Evolutionary conservation across 148 eudicot genomes (phyloP).

Genomic region (Oxyria digyna): DNA sequence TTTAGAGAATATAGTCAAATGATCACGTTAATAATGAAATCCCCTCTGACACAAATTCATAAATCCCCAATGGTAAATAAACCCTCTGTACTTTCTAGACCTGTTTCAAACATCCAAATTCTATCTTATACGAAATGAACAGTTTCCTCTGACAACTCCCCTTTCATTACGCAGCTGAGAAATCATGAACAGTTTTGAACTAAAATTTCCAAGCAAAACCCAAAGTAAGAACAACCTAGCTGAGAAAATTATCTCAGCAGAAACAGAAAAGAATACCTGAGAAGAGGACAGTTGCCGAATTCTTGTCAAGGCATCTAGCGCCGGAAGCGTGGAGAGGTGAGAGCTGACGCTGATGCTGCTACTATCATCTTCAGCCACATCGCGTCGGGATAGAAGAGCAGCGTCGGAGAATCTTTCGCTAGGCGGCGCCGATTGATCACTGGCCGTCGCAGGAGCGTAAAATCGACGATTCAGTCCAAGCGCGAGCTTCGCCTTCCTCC

Average conservation of each 20-base stretch:
- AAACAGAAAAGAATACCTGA: slow-evolving; percentile 7
- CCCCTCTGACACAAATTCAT: too few relatives aligned
- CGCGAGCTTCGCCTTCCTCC: slow-evolving; percentile 59
- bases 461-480: slow-evolving; percentile 41
- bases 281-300: neutral
- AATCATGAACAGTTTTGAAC: too few relatives aligned
- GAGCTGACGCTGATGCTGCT: neutral
- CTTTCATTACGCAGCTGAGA: neutral
- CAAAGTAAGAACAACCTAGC: too few relatives aligned
- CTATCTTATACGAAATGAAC: neutral
- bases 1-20: too few relatives aligned
- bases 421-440: slow-evolving; percentile 7
- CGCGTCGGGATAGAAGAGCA: slow-evolving; percentile 14
- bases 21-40: too few relatives aligned
- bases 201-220: too few relatives aligned
- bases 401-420: slow-evolving; percentile 23
- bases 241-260: too few relatives aligned
- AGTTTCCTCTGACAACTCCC: too few relatives aligned
- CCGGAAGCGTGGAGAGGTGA: neutral
- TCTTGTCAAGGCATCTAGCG: neutral
- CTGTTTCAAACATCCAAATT: neutral
- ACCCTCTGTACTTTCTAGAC: neutral
- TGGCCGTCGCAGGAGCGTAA: slow-evolving; percentile 27
- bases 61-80: too few relatives aligned
- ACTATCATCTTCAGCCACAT: neutral